These are phyloP conservation scores for Scorias spongiosa DNA, from an alignment of 2,329 filamentous ascomycete genomes.

Conservation along the genomic window DNA sequence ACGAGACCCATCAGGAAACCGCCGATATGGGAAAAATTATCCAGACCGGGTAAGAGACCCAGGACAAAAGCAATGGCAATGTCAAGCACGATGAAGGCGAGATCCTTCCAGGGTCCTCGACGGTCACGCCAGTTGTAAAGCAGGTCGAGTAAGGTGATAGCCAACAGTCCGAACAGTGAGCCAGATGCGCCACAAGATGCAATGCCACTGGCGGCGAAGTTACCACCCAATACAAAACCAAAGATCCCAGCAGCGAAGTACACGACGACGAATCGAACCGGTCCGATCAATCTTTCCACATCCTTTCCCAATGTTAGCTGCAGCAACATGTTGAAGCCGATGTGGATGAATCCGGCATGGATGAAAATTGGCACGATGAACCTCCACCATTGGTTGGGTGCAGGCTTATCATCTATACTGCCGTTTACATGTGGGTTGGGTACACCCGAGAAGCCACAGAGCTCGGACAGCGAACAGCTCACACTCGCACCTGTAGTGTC, in stretches of 20 bases:
- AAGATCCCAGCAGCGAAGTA: slow-evolving; percentile 90
- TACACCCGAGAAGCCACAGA: slow-evolving; percentile 73
- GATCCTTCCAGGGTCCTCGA: slow-evolving; percentile 58
- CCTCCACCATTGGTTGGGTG: slow-evolving; percentile 89
- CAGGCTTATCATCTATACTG: slow-evolving; percentile 39
- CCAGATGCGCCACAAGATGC: slow-evolving; percentile 79
- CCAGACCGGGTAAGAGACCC: slow-evolving; percentile 76
- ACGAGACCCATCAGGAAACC: slow-evolving; percentile 86
- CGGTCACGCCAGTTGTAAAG: slow-evolving; percentile 85
- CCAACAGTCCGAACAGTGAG: slow-evolving; percentile 79
- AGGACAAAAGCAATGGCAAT: slow-evolving; percentile 82
- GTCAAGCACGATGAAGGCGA: slow-evolving; percentile 77
- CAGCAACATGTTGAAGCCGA: slow-evolving; percentile 85
- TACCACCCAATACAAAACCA: slow-evolving; percentile 86
- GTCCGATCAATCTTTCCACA: slow-evolving; percentile 82
- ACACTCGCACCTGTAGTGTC: slow-evolving; percentile 45
- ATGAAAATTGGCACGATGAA: slow-evolving; percentile 95
- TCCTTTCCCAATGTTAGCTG: slow-evolving; percentile 82
- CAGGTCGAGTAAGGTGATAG: slow-evolving; percentile 73
- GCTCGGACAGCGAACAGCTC: slow-evolving; percentile 58
- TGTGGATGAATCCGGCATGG: slow-evolving; percentile 86
- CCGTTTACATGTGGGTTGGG: slow-evolving; percentile 44
- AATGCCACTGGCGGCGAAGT: slow-evolving; percentile 70
- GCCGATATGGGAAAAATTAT: slow-evolving; percentile 96
- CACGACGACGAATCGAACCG: slow-evolving; percentile 73